Base-by-base conservation (phyloP, 306 rosid species). In the Vigna radiata region DNA sequence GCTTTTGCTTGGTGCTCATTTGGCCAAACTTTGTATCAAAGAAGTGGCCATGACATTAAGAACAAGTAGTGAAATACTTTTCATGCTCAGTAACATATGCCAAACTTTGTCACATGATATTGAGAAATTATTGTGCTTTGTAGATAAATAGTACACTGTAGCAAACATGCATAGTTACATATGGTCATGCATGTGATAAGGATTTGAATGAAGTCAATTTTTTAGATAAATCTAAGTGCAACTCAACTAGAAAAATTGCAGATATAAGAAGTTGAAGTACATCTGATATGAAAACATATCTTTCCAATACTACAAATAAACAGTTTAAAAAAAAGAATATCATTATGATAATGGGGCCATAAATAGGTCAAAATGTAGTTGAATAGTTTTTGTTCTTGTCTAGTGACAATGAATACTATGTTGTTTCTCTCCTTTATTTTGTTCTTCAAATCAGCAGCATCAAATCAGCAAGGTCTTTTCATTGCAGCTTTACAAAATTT, bases 391-490 rank as follows among this genome's bases (percentile, higher is more conserved):
- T 37, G 6, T 33, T 29, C 9, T 18, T 37, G 70, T 37, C 70
- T 39, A 41, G 31, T 16, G 47, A 18, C 81, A 80, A 83, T 83
- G 46, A 41, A 39, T 73, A 77, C 87, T 85, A 59, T 76, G 65
- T 77, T 83, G 6, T 79, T 69, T 58, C 76, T 83, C 14, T 53
- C 67, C 71, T 41, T 9, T 79, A 60, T 75, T 52, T 62, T 66
- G 87, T 82, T 66, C 77, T 75, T 62, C 75, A 81, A 82, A 84
- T 72, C 83, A 55, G 50, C 75, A 73, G 56, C 79, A 73, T 58
- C 56, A 58, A 53, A 78, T 81, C 84, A 76, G 54, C 68, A 71
- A 67, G 71, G 55, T 43, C 86, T 72, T 84, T 41, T 67, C 83
- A 59, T 79, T 61, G 78, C 64, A 66, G 75, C 83, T 65, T 78